These are phyloP conservation scores for Rhynchospora tenuis DNA, from an alignment of 176 grass and related monocot genomes.

Conservation along the genomic window DNA sequence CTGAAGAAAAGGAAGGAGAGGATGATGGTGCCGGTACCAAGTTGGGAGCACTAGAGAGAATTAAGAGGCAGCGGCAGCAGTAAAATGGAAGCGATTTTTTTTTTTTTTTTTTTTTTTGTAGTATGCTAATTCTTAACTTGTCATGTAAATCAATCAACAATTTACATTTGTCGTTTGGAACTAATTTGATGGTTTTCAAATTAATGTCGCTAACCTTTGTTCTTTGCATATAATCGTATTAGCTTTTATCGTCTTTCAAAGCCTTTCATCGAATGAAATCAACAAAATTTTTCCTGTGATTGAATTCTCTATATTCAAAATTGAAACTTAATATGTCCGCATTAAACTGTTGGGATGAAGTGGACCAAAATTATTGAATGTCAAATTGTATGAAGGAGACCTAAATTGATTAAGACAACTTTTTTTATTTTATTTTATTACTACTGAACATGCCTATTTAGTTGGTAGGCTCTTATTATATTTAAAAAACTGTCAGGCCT, in stretches of 20 bases:
- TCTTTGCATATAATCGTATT: neutral
- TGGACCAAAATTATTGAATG: neutral
- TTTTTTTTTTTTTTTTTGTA: too few species aligned
- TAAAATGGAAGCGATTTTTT: neutral
- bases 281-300: neutral
- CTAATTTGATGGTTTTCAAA: too few species aligned
- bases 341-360: neutral
- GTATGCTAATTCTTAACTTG: too few species aligned
- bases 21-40: conserved; percentile 37
- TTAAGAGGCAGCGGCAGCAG: conserved; percentile 72
- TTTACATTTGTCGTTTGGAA: neutral
- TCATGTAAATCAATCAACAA: too few species aligned
- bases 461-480: neutral
- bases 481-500: neutral
- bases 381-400: neutral
- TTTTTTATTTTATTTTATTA: neutral
- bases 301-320: neutral
- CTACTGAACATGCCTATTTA: neutral
- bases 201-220: neutral
- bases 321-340: neutral
- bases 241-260: neutral
- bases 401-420: neutral
- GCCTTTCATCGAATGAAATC: neutral
- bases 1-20: conserved; percentile 45
- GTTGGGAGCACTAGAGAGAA: conserved; percentile 87